A percentile compares a stretch with the other conserved stretches of the same genome.
These are phyloP conservation scores for Corchorus capsularis DNA, from an alignment of 345 rosid species.

Conservation along the genomic window DNA sequence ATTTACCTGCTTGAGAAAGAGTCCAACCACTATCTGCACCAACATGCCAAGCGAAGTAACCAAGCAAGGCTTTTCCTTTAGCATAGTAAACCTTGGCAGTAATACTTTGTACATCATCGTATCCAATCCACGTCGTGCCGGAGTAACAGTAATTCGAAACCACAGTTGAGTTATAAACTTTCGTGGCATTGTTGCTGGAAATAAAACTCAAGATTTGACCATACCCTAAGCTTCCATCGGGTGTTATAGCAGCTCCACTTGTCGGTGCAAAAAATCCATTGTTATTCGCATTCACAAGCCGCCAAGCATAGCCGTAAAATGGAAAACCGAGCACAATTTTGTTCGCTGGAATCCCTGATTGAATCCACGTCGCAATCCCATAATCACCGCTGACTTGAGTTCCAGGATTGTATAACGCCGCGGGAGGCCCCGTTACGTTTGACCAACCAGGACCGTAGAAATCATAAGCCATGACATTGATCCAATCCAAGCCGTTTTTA, in stretches of 20 bases:
- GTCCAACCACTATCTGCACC: constrained; percentile 49
- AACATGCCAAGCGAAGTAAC: constrained; percentile 76
- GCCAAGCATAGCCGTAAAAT: constrained; percentile 42
- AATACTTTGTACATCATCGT: constrained; percentile 43
- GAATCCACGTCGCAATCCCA: constrained; percentile 18
- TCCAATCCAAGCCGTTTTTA: constrained; percentile 53
- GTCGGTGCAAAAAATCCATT: constrained; percentile 27
- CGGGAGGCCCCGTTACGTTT: constrained; percentile 52
- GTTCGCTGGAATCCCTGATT: constrained; percentile 8
- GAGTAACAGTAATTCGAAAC: constrained; percentile 43
- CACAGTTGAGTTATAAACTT: not conserved
- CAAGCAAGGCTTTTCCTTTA: constrained; percentile 52
- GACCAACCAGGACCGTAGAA: constrained; percentile 53
- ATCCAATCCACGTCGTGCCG: constrained; percentile 43
- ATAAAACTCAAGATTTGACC: constrained; percentile 34
- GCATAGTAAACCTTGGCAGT: constrained; percentile 53
- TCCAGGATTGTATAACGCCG: constrained; percentile 53
- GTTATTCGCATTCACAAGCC: constrained; percentile 6
- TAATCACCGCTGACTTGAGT: constrained; percentile 45
- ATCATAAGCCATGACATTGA: constrained; percentile 61
- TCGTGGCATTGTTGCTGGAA: not conserved
- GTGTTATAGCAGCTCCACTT: not conserved
- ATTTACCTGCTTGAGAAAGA: constrained; percentile 40
- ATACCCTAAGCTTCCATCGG: constrained; percentile 30
- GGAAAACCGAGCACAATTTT: constrained; percentile 37